Evolutionary conservation across 306 rosid species (phyloP), one percentile per base, ranked within the genome.

Genomic region (Cucurbita pepo): DNA sequence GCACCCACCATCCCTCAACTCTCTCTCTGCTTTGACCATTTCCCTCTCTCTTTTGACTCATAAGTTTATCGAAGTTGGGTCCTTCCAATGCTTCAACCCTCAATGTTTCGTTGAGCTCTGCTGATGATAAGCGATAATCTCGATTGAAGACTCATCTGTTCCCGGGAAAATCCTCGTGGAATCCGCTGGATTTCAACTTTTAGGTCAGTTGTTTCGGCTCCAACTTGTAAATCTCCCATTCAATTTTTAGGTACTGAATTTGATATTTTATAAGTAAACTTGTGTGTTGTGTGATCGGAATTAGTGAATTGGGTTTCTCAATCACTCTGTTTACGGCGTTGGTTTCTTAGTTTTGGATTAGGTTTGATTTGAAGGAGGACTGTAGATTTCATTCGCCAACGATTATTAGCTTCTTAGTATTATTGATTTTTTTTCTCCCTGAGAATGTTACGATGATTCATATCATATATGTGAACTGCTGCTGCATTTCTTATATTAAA

Each of bases 401-500:
- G 62, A 6, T 30, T 56, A 56, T 56, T 1, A 21, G 36, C 66
- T 60, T 47, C 66, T 60, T 36, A 36, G 18, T 36, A 14, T 60
- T 12, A 14, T 61, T 37, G 47, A 18, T 58, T 16, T 16, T n/a
- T 25, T 52, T 51, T 50, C 47, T 19, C 40, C 25, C 50, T 25
- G 56, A 37, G 62, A 52, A 45, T 16, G 51, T 50, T 63, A 48
- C 64, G 72, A 10, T 79, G 41, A 72, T 43, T 75, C 48, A 38
- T 62, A 4, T 62, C 48, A n/a, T 62, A 10, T 55, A 4, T 30
- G 48, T 22, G 40, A 40, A 51, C 74, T 79, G 78, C 74, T 54
- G 63, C 70, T 41, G 52, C 72, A 52, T 60, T 64, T 79, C 44
- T 67, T 51, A 78, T 73, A 69, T 54, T 50, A 79, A 67, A 72